Evolutionary conservation across 106 monocot genomes (phyloP).

Genomic region (Acanthochlamys bracteata): DNA sequence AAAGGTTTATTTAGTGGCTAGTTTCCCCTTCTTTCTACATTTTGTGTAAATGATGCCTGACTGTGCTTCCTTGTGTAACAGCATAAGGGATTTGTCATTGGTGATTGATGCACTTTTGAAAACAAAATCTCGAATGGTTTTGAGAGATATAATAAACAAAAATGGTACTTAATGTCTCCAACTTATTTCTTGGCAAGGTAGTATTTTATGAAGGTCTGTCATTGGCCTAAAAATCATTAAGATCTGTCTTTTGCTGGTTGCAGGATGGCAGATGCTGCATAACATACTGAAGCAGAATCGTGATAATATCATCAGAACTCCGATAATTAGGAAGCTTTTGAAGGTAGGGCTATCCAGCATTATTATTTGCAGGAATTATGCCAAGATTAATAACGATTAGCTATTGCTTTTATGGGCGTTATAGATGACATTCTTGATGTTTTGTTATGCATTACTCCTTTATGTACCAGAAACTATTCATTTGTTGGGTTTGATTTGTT

Average conservation of each 20-base stretch:
- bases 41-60: not conserved
- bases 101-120: constrained; percentile 95
- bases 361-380: not conserved
- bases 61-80: constrained; percentile 22
- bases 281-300: constrained; percentile 92
- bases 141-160: constrained; percentile 79
- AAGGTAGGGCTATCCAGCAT: constrained; percentile 32
- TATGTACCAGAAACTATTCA: not conserved
- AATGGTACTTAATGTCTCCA: constrained; percentile 44
- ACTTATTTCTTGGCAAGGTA: not conserved
- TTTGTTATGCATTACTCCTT: not conserved
- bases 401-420: not conserved
- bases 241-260: constrained; percentile 1
- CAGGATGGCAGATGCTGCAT: constrained; percentile 93
- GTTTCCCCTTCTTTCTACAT: not conserved
- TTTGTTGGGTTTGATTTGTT: not conserved
- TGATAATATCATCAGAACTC: constrained; percentile 64
- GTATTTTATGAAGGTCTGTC: not conserved
- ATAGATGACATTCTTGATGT: not conserved
- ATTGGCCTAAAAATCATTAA: constrained; percentile 5
- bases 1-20: constrained; percentile 34
- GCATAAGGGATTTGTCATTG: constrained; percentile 81
- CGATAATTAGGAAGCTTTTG: constrained; percentile 85
- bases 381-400: too few relatives aligned
- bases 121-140: constrained; percentile 72